phyloP scores from a whole-genome alignment of 2,329 filamentous ascomycete genomes.

The Didymosphaeria variabile region DNA sequence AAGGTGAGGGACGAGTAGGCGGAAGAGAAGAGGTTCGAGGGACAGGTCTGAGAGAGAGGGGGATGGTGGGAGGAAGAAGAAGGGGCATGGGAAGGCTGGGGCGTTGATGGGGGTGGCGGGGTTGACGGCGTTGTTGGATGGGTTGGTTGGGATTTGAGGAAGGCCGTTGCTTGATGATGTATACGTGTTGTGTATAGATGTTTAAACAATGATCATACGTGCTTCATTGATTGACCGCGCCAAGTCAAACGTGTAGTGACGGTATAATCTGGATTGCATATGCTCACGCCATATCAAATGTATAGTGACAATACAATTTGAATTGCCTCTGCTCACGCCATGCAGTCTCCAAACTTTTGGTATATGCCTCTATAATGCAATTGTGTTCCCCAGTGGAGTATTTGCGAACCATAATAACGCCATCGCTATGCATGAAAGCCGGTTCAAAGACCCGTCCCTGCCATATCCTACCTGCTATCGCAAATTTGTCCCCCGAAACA shows the following conservation, averaged over 20 bases:
- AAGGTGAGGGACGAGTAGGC: conserved; percentile 25
- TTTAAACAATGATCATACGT: background rate
- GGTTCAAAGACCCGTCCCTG: background rate
- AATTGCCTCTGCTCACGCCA: background rate
- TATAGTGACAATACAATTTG: too few relatives aligned
- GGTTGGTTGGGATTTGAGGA: conserved; percentile 34
- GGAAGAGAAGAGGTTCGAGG: conserved; percentile 23
- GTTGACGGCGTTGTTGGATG: conserved; percentile 50
- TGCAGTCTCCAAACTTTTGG: background rate
- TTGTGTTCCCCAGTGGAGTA: background rate
- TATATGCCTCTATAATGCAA: conserved; percentile 1
- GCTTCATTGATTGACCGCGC: too few relatives aligned
- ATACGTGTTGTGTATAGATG: background rate
- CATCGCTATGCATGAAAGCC: conserved; percentile 29
- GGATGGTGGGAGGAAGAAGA: conserved; percentile 28
- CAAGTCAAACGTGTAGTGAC: too few relatives aligned
- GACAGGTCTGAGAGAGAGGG: conserved; percentile 2
- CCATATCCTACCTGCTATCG: background rate
- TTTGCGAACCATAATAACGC: conserved; percentile 19
- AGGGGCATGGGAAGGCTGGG: conserved; percentile 40
- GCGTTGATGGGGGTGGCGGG: conserved; percentile 49
- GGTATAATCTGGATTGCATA: too few relatives aligned
- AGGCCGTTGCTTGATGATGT: background rate
- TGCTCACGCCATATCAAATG: background rate
- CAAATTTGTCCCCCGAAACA: background rate